Evolutionary conservation across 768 basidiomycete species (phyloP).

Genomic region (Obba rivulosa): DNA sequence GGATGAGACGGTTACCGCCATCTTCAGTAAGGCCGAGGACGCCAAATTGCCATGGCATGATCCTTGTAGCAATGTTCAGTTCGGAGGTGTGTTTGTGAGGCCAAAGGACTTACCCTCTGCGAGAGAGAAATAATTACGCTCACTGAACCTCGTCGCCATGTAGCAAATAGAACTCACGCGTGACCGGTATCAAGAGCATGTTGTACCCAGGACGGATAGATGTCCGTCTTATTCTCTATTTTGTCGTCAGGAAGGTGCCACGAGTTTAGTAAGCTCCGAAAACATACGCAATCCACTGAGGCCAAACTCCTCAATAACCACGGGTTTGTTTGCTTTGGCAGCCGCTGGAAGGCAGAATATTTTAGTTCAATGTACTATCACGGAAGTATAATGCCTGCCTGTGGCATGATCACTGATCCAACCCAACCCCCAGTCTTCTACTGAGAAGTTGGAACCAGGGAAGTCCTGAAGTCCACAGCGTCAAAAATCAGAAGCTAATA

Average conservation of each 20-base stretch:
- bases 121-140: background rate
- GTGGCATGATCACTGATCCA: constrained; percentile 28
- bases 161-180: constrained; percentile 30
- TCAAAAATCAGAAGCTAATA: background rate
- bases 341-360: constrained; percentile 32
- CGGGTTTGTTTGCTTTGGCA: constrained; percentile 30
- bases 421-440: constrained; percentile 26
- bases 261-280: background rate
- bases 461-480: constrained; percentile 27
- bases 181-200: constrained; percentile 44
- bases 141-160: no score
- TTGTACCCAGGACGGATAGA: constrained; percentile 48
- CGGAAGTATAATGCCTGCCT: constrained; percentile 22
- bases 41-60: constrained; percentile 60
- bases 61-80: constrained; percentile 24
- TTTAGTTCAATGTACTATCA: background rate
- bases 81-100: background rate
- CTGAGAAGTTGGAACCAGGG: constrained; percentile 44
- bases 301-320: constrained; percentile 29
- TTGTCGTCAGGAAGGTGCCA: background rate
- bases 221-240: constrained; percentile 42
- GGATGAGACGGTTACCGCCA: constrained; percentile 48
- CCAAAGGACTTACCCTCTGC: constrained; percentile 15
- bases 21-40: constrained; percentile 41
- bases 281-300: constrained; percentile 33